These are phyloP conservation scores for Penicillium frequentans DNA, from an alignment of 2,329 filamentous ascomycete genomes.

Conservation along the genomic window DNA sequence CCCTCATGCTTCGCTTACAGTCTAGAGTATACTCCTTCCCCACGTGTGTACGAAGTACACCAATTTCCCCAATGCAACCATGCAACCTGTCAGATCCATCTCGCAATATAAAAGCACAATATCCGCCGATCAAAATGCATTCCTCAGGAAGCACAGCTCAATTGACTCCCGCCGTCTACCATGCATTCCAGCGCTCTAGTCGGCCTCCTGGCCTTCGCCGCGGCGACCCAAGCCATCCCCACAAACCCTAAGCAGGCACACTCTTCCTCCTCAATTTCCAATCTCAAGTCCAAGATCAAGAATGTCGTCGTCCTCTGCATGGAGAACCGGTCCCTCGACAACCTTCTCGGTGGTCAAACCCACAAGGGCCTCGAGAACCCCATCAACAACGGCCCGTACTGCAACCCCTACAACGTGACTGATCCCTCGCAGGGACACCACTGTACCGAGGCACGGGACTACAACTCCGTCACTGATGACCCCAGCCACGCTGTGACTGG, in stretches of 20 bases:
- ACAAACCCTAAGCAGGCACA: constrained; percentile 1
- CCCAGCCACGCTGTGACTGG: constrained; percentile 43
- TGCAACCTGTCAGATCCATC: neutral
- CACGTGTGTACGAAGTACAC: neutral
- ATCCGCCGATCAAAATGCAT: neutral
- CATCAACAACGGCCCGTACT: constrained; percentile 11
- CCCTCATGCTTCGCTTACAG: neutral
- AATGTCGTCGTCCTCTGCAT: constrained; percentile 37
- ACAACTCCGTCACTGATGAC: constrained; percentile 42
- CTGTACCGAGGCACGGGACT: constrained; percentile 37
- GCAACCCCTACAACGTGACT: constrained; percentile 15
- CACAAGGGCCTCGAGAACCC: constrained; percentile 34
- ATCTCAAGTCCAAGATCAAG: constrained; percentile 35
- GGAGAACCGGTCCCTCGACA: constrained; percentile 48
- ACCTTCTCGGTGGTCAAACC: constrained; percentile 43
- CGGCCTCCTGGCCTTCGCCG: constrained; percentile 22
- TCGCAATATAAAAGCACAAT: neutral
- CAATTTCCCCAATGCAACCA: neutral
- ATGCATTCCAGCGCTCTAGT: constrained; percentile 14
- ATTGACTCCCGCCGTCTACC: neutral
- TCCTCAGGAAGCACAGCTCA: neutral
- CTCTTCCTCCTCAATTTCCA: constrained; percentile 12
- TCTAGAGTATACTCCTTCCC: neutral
- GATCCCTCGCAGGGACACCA: constrained; percentile 24
- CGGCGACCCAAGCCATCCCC: constrained; percentile 10